phyloP scores from a whole-genome alignment of 2,329 filamentous ascomycete genomes.

The Botryotinia convoluta region DNA sequence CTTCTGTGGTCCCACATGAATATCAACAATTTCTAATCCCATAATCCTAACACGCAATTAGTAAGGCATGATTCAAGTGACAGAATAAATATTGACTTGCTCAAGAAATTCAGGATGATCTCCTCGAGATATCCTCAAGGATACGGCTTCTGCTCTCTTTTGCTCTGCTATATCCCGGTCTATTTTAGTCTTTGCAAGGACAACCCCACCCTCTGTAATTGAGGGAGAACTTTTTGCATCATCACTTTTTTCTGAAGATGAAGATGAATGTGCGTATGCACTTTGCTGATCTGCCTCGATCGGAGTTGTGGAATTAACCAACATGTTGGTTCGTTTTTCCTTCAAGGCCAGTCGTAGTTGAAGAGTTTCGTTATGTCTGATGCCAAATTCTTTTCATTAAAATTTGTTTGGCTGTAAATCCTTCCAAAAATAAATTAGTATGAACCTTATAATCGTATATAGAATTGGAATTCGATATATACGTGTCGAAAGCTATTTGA shows the following conservation, averaged over 20 bases:
- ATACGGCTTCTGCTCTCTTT: background rate
- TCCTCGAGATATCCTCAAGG: background rate
- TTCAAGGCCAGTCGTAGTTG: background rate
- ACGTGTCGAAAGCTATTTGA: background rate
- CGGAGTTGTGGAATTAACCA: background rate
- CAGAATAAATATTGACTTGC: background rate
- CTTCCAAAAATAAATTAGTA: background rate
- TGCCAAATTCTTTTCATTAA: background rate
- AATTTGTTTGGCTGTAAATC: background rate
- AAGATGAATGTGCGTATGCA: background rate
- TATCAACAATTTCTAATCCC: conserved; percentile 18
- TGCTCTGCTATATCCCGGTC: background rate
- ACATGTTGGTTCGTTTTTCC: background rate
- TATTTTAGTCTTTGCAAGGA: background rate
- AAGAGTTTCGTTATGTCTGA: background rate
- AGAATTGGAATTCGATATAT: background rate
- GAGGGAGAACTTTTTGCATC: background rate
- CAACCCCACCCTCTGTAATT: background rate
- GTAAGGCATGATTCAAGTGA: no score
- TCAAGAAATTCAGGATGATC: background rate
- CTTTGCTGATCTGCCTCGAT: background rate
- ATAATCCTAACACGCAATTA: background rate
- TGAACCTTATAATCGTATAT: background rate
- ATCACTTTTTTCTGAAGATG: background rate
- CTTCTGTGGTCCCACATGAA: conserved; percentile 13